Evolutionary conservation across 2,329 filamentous ascomycete species (phyloP), one percentile per base, ranked within the genome.

Genomic region (Xylaria sp.): DNA sequence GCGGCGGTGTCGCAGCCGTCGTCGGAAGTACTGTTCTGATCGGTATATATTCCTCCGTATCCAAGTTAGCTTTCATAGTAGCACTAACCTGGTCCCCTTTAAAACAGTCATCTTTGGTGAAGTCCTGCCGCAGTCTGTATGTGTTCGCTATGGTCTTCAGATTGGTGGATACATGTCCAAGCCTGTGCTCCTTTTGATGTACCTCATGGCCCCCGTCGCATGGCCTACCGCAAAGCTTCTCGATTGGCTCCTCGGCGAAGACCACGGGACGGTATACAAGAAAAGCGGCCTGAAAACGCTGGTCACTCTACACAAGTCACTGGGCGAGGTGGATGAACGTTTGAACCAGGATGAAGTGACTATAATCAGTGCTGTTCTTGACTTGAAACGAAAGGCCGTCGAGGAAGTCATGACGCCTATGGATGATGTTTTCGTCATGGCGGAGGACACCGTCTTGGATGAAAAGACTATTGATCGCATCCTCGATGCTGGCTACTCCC

Each of bases 381-480:
- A 99, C 69, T 79, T 99, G 62, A 99, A 97, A 76, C 92, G 94
- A 63, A 99, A 99, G 76, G 82, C 93, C 0, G 92, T 99, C 6
- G 91, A 91, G 41, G 89, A 86, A 68, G 96, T 99, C 69, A 99
- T 99, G 94, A 99, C 95, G 0, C 94, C 94, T 1, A 97, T 99
- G 90, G 87, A 91, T 42, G 92, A 99, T 69, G 94, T 97, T 44
- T 99, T 96, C 70, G 93, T 90, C 57, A 91, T 99, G 85, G 92
- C 92, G n/a, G 90, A 93, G 47, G 92, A 99, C 67, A 94, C 93
- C 4, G 81, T 97, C 2, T 76, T 99, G 52, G 92, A 99, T 67
- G 93, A 97, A 72, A 81, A 86, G 67, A 97, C 92, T 63, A 97
- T 97, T 88, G 91, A 97, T 72, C 84, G 85, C 56, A 97, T 99